Evolutionary conservation across 768 basidiomycete species (phyloP), one percentile per base, ranked within the genome.

Genomic region (Harrya chromipes): DNA sequence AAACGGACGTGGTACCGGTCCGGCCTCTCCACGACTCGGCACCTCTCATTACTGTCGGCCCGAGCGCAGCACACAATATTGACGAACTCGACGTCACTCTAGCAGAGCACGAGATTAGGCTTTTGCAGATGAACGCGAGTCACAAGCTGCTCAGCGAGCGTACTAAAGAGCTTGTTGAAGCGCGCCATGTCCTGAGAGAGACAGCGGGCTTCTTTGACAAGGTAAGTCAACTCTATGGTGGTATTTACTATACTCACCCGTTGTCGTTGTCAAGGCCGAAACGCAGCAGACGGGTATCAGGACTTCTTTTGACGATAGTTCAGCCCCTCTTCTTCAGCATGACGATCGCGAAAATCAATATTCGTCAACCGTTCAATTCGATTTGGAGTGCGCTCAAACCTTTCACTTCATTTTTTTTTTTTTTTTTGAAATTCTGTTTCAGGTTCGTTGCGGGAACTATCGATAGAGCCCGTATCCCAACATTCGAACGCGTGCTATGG

Each of bases 401-500:
- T 46, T 29, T 45, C 35, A 34, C 50, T 47, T 36, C 4, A 33
- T 23, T 4, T 33, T 16, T 9, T 27, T 45, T 9, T 27, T 45
- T 14, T 9, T 23, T 47, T 19, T 14, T 54, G 12, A 57, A 23
- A 21, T 36, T 26, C 12, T 52, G 4, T n/a, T 11, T 14, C 16
- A 92, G 90, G 59, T 99, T 99, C 60, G 88, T 99, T 20, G 86
- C 97, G 4, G 97, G 97, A 23, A 97, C 95, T 0, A 93, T 98
- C 56, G 94, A 98, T 61, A 90, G 97, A 40, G 74, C 85, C 9
- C 85, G 94, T 49, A 78, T 98, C 62, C 82, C 90, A 1, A 94
- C 92, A 6, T 97, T 99, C 46, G 97, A 99, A 71, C 87, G 97
- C 16, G 90, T 99, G 17, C 81, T 98, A 42, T 99, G 97, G 97